Base-by-base conservation (phyloP, 2,329 filamentous ascomycete species). In the Paraphoma chrysanthemicola region DNA sequence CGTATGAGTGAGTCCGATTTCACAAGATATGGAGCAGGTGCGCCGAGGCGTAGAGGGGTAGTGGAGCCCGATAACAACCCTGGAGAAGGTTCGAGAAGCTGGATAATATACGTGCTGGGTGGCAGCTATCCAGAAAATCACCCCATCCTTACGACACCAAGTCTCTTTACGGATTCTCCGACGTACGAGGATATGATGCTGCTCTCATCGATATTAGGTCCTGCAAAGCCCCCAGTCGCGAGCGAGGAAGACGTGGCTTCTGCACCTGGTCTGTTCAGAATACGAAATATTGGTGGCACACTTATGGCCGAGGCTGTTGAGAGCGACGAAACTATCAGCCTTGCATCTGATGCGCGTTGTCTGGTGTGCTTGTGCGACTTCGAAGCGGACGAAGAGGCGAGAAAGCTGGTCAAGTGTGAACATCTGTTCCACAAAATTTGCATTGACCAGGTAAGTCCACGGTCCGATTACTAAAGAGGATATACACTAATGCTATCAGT, bases 111-210 rank as follows among this genome's bases (percentile, higher is more conserved):
- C 69, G 87, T 90, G 8, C 83, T 90, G 49, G 88, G 88, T 44
- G 88, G 88, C 42, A 89, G 88, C 62, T 85, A 90, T 51, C 87
- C 88, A 1, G 87, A 90, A 64, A 88, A 89, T 62, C 88, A 90
- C 69, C 88, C 88, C 18, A 88, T 89, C 18, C 83, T 90, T 59
- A 88, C 87, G 7, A 89, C 88, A 17, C 88, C 88, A 11, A 89
- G 87, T 63, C 79, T 90, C 10, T 90, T 90, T 70, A 90, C 87
- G 16, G 88, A 90, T 74, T 87, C 88, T 49, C 88, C 88, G 1
- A 89, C 88, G 1, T 90, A 90, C 67, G 88, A 90, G 74, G 88
- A 90, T 64, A 90, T 90, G 88, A 84, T 90, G 70, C 77, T 90
- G 44, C 80, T 90, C 4, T 89, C 87, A 11, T 87, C 86, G 11